phyloP scores from a whole-genome alignment of 495 filamentous ascomycete genomes.

The Penicillium taxi region DNA sequence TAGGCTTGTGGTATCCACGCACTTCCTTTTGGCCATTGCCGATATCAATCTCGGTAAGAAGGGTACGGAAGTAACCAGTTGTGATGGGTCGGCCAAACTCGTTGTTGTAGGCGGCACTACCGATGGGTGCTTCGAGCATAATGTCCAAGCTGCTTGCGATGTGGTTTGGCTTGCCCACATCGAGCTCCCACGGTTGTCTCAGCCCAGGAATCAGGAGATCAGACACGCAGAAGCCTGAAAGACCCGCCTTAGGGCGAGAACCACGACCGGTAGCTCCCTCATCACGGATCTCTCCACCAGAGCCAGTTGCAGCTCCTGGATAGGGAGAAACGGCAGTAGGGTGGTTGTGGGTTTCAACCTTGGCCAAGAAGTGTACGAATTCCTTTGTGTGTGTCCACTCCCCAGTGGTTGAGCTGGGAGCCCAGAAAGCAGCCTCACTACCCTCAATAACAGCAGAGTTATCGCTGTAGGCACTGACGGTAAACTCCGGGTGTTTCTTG shows the following conservation, averaged over 20 bases:
- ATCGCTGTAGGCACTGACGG: conserved; percentile 92
- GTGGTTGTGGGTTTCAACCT: conserved; percentile 98
- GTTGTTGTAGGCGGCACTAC: conserved; percentile 92
- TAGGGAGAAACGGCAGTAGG: conserved; percentile 89
- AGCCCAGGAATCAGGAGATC: conserved; percentile 82
- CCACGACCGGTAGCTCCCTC: conserved; percentile 91
- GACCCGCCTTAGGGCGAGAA: conserved; percentile 86
- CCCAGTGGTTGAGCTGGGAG: conserved; percentile 73
- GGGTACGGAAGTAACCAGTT: conserved; percentile 80
- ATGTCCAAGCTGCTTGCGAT: conserved; percentile 91
- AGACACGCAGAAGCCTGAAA: conserved; percentile 89
- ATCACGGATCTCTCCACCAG: conserved; percentile 90
- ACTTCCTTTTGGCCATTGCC: conserved; percentile 59
- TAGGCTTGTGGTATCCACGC: conserved; percentile 94
- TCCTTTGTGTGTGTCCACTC: conserved; percentile 87
- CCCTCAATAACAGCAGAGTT: conserved; percentile 92
- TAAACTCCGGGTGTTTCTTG: conserved; percentile 63
- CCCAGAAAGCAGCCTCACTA: conserved; percentile 67
- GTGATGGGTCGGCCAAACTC: conserved; percentile 94
- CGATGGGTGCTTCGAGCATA: conserved; percentile 94
- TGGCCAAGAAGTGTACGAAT: conserved; percentile 76
- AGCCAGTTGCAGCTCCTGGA: conserved; percentile 82
- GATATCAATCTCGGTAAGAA: conserved; percentile 58
- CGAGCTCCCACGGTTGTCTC: conserved; percentile 77
- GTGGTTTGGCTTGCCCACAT: conserved; percentile 83